Percentiles rank a stretch among this genome's conserved stretches.
Conservation (phyloP, 1,139 yeast genomes). For the Lodderomyces beijingensis region DNA sequence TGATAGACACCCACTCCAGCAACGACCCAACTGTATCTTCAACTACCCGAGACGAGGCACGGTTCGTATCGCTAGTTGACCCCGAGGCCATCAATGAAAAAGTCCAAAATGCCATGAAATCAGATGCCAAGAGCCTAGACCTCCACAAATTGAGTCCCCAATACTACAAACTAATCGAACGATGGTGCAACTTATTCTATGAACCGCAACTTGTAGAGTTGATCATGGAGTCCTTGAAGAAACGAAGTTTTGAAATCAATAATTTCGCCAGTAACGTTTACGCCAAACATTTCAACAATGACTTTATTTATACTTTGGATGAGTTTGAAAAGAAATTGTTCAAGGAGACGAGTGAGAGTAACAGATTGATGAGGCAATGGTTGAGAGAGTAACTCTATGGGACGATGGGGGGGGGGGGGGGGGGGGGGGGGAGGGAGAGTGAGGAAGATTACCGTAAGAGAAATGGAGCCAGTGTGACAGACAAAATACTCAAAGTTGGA, state of each 20-base stretch:
- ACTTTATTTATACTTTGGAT: constrained; percentile 63
- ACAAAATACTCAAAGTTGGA: constrained; percentile 3
- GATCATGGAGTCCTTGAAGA: constrained; percentile 52
- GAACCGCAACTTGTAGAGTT: constrained; percentile 61
- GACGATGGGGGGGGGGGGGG: too few species aligned
- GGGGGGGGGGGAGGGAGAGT: too few species aligned
- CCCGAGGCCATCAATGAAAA: constrained; percentile 64
- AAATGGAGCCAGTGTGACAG: neutral
- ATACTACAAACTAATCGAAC: constrained; percentile 63
- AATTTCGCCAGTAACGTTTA: constrained; percentile 62
- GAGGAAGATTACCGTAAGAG: too few species aligned
- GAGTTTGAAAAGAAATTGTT: constrained; percentile 68
- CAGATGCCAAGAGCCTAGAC: constrained; percentile 67
- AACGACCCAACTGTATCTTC: constrained; percentile 15
- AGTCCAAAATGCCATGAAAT: constrained; percentile 76
- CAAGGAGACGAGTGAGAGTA: constrained; percentile 55
- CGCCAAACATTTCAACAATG: constrained; percentile 34
- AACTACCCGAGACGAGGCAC: neutral
- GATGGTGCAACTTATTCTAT: constrained; percentile 69
- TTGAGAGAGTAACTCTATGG: constrained; percentile 22
- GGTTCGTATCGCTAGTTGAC: constrained; percentile 51
- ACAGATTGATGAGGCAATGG: constrained; percentile 66
- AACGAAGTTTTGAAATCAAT: constrained; percentile 65
- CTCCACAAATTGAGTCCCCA: constrained; percentile 62
- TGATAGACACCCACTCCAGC: constrained; percentile 19